A percentile compares a stretch with the other conserved stretches of the same genome.
phyloP scores from a whole-genome alignment of 2,329 filamentous ascomycete genomes.

The Aspergillus viridinutans region DNA sequence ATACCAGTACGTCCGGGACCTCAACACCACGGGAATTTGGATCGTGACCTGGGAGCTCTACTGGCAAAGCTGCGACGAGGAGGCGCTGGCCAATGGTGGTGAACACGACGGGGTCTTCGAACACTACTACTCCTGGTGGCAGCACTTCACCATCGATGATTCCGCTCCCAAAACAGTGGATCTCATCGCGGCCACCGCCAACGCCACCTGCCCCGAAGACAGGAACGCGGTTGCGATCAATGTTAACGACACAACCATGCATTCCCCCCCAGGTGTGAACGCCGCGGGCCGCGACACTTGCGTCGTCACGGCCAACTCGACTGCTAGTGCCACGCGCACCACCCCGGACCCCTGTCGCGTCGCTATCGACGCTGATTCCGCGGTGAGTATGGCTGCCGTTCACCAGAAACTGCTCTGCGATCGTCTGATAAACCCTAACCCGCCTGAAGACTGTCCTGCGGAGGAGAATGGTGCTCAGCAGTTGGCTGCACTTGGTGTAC shows the following conservation, averaged over 20 bases:
- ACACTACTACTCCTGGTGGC: neutral
- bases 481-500: neutral
- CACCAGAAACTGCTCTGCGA: neutral
- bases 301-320: neutral
- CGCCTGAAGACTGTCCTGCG: constrained; percentile 2
- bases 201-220: constrained; percentile 5
- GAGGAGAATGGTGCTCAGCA: constrained; percentile 1
- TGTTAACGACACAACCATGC: constrained; percentile 2
- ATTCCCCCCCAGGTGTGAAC: neutral
- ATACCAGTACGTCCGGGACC: neutral
- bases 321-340: neutral
- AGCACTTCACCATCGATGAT: constrained; percentile 6
- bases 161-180: constrained; percentile 7
- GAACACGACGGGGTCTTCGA: neutral
- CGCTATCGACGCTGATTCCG: neutral
- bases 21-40: constrained; percentile 2
- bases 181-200: constrained; percentile 10
- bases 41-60: constrained; percentile 2
- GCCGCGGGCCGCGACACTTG: neutral
- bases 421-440: neutral
- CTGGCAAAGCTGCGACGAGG: constrained; percentile 12
- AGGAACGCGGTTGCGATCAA: constrained; percentile 5
- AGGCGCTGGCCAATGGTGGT: neutral
- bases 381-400: constrained; percentile 1
- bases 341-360: constrained; percentile 5